Evolutionary conservation across 1,139 yeast species (phyloP), one percentile per base, ranked within the genome.

Genomic region (Trichomonascaceae sp.): DNA sequence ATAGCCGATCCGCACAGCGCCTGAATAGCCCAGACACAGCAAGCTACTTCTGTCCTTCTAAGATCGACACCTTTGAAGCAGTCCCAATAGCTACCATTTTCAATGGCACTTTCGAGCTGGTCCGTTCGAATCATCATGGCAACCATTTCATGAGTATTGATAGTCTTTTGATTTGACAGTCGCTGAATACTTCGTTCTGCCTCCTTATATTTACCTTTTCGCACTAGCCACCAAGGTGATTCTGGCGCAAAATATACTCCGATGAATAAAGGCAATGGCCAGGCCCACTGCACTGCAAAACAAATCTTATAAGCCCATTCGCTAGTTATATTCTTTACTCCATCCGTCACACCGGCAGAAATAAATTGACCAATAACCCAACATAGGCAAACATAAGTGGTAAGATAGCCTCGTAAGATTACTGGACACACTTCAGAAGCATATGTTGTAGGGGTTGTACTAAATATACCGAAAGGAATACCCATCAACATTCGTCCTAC

Each of bases 231-330:
- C 74, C 82, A 79, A 50, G 85, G 85, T 22, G 83, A 74, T 62
- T 81, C 84, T 36, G 85, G 84, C 55, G 81, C 76, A 55, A 79
- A 63, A 47, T 79, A 74, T 60, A 80, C 71, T n/a, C 79, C 81
- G 52, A 78, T 60, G 47, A 80, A 72, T 61, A 81, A 19, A n/a
- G 52, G 58, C 12, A 49, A 18, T 5, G 57, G 54, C 48, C 45
- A 53, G 39, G 52, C 32, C 55, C 54, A 53, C 32, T 55, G 56
- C 12, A 53, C 41, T 6, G 57, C 57, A 44, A 55, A 53, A 12
- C 56, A 60, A 22, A 57, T 54, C 44, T 51, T 49, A 52, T 58
- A 60, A 5, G 60, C 58, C 54, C 57, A 57, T 24, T 52, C 43
- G 43, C 51, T 56, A 2, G 27, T 15, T 12, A 45, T 36, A 13